A percentile compares a stretch with the other conserved stretches of the same genome.
phyloP scores from a whole-genome alignment of 2,329 filamentous ascomycete species.

The Ascochyta lentis region DNA sequence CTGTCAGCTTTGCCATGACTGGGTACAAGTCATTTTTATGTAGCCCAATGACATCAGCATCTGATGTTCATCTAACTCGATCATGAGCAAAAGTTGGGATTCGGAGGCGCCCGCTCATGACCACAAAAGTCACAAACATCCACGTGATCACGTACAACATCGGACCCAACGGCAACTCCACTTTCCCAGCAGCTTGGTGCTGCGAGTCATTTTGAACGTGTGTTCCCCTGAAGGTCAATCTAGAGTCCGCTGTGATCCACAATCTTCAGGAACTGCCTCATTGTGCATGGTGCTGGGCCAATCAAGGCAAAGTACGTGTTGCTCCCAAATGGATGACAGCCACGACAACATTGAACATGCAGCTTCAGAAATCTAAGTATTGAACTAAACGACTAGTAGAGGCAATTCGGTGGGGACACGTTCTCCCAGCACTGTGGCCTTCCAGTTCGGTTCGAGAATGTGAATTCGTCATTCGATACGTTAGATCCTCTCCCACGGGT shows the following conservation, averaged over 20 bases:
- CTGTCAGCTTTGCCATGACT: conserved; percentile 3
- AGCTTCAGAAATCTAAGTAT: conserved; percentile 2
- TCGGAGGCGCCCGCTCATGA: not conserved
- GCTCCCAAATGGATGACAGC: conserved; percentile 21
- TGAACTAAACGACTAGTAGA: not conserved
- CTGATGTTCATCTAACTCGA: not conserved
- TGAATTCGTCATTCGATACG: conserved; percentile 17
- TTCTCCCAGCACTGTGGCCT: conserved; percentile 10
- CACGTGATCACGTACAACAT: conserved; percentile 7
- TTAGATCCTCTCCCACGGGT: conserved; percentile 16
- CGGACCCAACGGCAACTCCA: conserved; percentile 2
- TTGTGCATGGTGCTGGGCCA: conserved; percentile 26
- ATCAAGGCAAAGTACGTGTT: conserved; percentile 42
- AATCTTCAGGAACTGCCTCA: conserved; percentile 18
- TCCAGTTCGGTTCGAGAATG: conserved; percentile 5
- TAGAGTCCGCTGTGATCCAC: not conserved
- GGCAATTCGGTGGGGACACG: conserved; percentile 13
- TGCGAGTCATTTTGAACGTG: conserved; percentile 9
- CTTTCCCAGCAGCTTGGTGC: conserved; percentile 12
- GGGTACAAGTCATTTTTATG: not conserved
- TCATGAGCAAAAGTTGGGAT: not conserved
- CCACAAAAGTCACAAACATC: not conserved
- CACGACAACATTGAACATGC: conserved; percentile 29
- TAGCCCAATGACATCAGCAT: conserved; percentile 8
- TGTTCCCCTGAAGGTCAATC: conserved; percentile 12